Percentiles rank a stretch among this genome's conserved stretches.
Evolutionary conservation across 768 basidiomycete genomes (phyloP).

Genomic region (Leucocoprinus leucothites): DNA sequence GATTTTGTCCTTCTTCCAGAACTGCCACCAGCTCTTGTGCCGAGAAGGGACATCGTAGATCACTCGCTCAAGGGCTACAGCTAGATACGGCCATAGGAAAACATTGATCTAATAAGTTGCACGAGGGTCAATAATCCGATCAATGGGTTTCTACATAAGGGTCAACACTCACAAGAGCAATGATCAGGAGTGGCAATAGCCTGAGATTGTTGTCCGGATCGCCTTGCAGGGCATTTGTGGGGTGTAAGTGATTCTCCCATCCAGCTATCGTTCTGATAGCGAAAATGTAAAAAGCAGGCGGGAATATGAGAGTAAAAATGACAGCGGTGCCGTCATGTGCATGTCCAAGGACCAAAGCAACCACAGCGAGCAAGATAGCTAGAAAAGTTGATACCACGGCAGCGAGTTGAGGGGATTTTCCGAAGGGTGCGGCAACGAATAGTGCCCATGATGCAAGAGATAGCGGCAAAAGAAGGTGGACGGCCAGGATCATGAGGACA

Average conservation of each 20-base stretch:
- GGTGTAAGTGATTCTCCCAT: conserved; percentile 56
- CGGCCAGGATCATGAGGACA: conserved; percentile 53
- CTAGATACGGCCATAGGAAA: conserved; percentile 73
- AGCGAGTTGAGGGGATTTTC: conserved; percentile 69
- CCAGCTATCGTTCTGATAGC: conserved; percentile 64
- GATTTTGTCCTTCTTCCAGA: conserved; percentile 27
- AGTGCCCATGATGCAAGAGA: conserved; percentile 71
- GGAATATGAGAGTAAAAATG: conserved; percentile 69
- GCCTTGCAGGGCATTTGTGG: conserved; percentile 49
- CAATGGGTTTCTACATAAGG: neutral
- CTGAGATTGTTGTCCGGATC: conserved; percentile 60
- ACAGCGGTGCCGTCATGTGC: conserved; percentile 45
- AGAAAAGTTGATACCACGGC: conserved; percentile 66
- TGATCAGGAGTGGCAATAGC: conserved; percentile 59
- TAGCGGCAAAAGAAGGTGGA: conserved; percentile 68
- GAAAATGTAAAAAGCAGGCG: conserved; percentile 75
- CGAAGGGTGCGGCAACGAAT: conserved; percentile 66
- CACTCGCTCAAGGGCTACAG: conserved; percentile 51
- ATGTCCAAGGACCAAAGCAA: conserved; percentile 53
- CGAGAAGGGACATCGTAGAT: conserved; percentile 58
- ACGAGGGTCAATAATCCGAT: neutral
- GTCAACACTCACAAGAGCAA: conserved; percentile 51
- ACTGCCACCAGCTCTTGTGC: conserved; percentile 25
- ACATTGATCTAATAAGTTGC: conserved; percentile 50
- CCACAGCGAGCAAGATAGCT: conserved; percentile 61